Percentiles rank a stretch among this genome's conserved stretches.
Evolutionary conservation across 1,284 basidiomycete genomes (phyloP).

Genomic region (Ceratorhiza oryzae-sativae): DNA sequence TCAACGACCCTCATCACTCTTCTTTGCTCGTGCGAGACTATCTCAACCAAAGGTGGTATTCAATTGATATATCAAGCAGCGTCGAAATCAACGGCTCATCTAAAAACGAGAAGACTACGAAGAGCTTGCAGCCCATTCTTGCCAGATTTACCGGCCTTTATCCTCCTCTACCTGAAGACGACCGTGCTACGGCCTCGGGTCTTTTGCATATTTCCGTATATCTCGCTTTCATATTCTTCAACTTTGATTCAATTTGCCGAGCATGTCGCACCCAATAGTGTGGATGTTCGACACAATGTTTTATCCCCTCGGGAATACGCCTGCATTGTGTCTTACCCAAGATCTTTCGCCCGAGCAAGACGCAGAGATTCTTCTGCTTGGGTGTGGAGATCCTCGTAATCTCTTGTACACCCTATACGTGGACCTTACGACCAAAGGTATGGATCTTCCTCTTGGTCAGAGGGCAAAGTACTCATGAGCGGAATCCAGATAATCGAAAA

Average conservation of each 20-base stretch:
- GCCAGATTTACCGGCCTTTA: too few species aligned
- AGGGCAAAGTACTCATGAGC: background rate
- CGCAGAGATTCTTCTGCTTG: conserved; percentile 60
- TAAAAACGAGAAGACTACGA: too few species aligned
- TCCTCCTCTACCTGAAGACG: too few species aligned
- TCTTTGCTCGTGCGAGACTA: too few species aligned
- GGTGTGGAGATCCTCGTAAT: conserved; percentile 65
- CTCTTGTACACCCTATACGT: conserved; percentile 61
- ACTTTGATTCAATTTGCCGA: too few species aligned
- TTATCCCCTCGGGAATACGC: conserved; percentile 61
- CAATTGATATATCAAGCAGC: too few species aligned
- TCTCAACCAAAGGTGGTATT: too few species aligned
- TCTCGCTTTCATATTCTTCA: too few species aligned
- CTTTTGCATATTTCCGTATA: background rate
- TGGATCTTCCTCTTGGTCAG: conserved; percentile 47
- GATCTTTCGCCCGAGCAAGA: conserved; percentile 57
- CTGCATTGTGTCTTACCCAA: conserved; percentile 59
- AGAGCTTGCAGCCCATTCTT: too few species aligned
- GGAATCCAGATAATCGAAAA: conserved; percentile 51
- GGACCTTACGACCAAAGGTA: conserved; percentile 50
- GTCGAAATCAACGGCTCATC: too few species aligned
- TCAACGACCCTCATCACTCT: too few species aligned
- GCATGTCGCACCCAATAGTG: conserved; percentile 11
- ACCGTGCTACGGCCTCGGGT: too few species aligned
- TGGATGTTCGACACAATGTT: conserved; percentile 15